Evolutionary conservation across 2,329 filamentous ascomycete species (phyloP).

Genomic region (Elsinoe ampelina): DNA sequence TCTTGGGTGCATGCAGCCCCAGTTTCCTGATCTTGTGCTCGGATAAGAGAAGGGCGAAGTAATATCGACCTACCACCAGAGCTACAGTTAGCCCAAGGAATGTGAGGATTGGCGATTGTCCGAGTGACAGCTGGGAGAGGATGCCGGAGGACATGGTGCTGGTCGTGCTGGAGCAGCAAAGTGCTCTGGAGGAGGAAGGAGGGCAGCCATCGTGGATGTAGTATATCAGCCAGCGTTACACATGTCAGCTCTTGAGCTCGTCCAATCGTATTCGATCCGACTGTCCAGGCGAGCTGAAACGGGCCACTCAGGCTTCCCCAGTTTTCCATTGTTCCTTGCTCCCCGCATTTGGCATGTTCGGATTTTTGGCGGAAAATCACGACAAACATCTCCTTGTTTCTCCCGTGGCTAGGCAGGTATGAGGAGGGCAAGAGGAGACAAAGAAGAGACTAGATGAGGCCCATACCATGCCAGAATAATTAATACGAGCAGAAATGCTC

Average conservation of each 20-base stretch:
- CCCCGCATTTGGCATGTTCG: not conserved
- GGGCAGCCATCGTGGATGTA: not conserved
- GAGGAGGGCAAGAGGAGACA: not conserved
- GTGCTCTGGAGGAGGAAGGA: not conserved
- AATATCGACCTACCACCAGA: not conserved
- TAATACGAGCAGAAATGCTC: too few species aligned
- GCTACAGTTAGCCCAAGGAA: not conserved
- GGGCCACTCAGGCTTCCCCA: not conserved
- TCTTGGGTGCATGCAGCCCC: conserved; percentile 36
- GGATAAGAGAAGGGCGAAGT: conserved; percentile 21
- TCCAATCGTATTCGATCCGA: not conserved
- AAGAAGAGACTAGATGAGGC: not conserved
- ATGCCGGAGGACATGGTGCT: conserved; percentile 5
- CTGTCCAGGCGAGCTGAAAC: not conserved
- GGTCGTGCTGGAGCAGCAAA: too few species aligned
- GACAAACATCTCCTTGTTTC: too few species aligned
- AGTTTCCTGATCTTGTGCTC: conserved; percentile 33
- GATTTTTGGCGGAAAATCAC: not conserved
- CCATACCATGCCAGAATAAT: too few species aligned
- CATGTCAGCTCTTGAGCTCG: not conserved
- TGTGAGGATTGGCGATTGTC: conserved; percentile 2
- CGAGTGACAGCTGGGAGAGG: not conserved
- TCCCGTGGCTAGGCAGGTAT: too few species aligned
- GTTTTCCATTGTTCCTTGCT: not conserved
- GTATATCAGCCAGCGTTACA: not conserved